These are phyloP conservation scores for Pleurozium schreberi DNA, from an alignment of 225 moss, liverwort and hornwort species.

Conservation along the genomic window DNA sequence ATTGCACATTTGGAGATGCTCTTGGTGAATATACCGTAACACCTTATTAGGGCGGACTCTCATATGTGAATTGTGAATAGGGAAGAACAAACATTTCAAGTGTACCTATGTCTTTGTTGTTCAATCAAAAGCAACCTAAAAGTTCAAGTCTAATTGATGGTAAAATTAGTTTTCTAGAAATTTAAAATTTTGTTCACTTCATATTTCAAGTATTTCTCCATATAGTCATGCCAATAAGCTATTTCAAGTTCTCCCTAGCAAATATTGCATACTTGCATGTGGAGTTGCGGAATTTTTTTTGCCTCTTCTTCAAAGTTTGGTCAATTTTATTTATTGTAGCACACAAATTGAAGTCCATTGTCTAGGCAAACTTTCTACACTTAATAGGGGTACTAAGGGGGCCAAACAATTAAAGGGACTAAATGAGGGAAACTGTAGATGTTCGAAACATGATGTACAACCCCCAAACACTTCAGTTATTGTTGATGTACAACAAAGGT, in stretches of 20 bases:
- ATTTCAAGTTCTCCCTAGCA: not conserved
- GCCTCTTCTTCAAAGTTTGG: not conserved
- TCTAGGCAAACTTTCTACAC: fast-evolving
- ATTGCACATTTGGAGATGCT: not conserved
- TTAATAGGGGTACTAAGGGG: too few species aligned
- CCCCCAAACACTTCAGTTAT: too few species aligned
- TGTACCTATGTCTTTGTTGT: not conserved
- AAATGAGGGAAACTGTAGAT: too few species aligned
- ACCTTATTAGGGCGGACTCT: not conserved
- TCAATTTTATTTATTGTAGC: not conserved
- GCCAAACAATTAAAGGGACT: too few species aligned
- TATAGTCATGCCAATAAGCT: not conserved
- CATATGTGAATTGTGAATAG: fast-evolving
- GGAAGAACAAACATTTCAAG: not conserved
- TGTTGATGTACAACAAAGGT: too few species aligned
- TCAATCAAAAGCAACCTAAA: not conserved
- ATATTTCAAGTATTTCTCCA: not conserved
- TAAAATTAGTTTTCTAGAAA: fast-evolving
- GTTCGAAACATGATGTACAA: too few species aligned
- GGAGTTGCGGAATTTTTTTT: fast-evolving
- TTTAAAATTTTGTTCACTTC: fast-evolving
- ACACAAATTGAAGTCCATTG: fast-evolving
- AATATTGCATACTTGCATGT: not conserved
- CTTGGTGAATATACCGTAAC: not conserved
- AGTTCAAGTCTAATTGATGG: not conserved